Base-by-base conservation (phyloP, 371 early-diverging fungal species). In the Apophysomyces elegans region DNA sequence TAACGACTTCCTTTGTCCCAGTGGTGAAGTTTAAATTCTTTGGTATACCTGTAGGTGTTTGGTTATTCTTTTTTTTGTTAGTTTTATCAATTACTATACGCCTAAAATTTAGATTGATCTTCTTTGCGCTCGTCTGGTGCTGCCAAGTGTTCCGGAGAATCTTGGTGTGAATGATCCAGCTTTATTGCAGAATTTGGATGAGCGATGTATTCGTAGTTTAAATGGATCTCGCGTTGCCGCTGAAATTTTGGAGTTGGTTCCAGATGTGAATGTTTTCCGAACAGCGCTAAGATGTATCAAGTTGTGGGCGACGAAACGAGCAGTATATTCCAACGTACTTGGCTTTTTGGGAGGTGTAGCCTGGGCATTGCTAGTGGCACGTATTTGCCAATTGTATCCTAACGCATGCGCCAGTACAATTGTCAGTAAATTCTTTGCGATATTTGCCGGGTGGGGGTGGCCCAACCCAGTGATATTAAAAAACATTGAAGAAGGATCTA, bases 271-370 rank as follows among this genome's bases (percentile, higher is more conserved):
- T 38, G 83, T 90, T 0, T 99, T 99, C 78, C 88, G 99, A 59
- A 87, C 88, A 44, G 95, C 99, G 6, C 82, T 99, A 13, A 85
- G 99, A 9, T 95, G 95, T 70, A 93, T 99, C 50, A 99, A 99
- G 79, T 83, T 97, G 56, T 99, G 99, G 99, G 99, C 99, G 14
- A 96, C 98, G 75, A 85, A 81, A 41, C 88, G 98, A 45, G 93
- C 89, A 3, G 88, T 99, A 46, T 99, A 99, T 76, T 95, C 98
- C 8, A 99, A 99, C 79, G 90, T 96, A 7, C 91, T 97, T 89
- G 99, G 99, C 13, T 99, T 99, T 76, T 87, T 98, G 77, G 99
- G 99, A 64, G 99, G 99, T 76, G 99, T 99, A 13, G 98, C 99
- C 1, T 99, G 99, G 98, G 99, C 99, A 11, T 94, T 99, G 90